Percentiles rank a stretch among this genome's conserved stretches.
Evolutionary conservation across 352 stramenopile genomes (phyloP).

Genomic region (Phytophthora fragariae): DNA sequence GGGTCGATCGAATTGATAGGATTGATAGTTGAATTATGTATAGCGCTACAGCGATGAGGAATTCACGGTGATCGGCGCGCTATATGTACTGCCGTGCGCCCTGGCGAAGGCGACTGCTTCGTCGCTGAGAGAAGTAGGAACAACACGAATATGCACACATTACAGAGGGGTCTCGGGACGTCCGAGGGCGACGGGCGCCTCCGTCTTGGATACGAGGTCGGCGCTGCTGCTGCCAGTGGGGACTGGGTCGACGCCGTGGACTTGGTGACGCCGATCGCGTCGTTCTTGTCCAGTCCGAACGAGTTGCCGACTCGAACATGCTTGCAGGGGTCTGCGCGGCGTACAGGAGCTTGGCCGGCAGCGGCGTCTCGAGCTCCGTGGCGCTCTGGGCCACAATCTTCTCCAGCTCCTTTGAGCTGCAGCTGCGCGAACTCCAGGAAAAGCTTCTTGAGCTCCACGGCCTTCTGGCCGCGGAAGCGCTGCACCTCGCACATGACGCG

Average conservation of each 20-base stretch:
- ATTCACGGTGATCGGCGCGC: constrained; percentile 36
- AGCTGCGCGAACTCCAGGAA: no score
- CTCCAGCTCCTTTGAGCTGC: no score
- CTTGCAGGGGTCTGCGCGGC: constrained; percentile 32
- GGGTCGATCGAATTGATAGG: constrained; percentile 25
- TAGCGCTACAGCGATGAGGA: constrained; percentile 56
- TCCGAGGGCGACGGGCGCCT: constrained; percentile 44
- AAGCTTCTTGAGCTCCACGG: no score
- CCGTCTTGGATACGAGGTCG: constrained; percentile 31
- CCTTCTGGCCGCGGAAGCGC: no score
- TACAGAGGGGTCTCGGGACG: constrained; percentile 38
- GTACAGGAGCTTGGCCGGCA: no score
- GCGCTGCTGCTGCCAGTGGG: constrained; percentile 23
- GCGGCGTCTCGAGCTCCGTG: no score
- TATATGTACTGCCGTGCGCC: constrained; percentile 23
- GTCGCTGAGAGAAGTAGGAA: constrained; percentile 25
- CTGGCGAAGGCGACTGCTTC: constrained; percentile 13
- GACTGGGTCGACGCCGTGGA: constrained; percentile 17
- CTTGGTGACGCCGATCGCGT: constrained; percentile 37
- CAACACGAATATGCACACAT: constrained; percentile 40
- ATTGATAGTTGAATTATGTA: constrained; percentile 40
- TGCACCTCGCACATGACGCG: constrained; percentile 41
- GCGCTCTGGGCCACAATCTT: no score
- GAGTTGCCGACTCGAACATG: constrained; percentile 54
- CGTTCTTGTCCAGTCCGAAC: constrained; percentile 50